Conservation (phyloP, 768 basidiomycete genomes). For the Podaxis sp. region DNA sequence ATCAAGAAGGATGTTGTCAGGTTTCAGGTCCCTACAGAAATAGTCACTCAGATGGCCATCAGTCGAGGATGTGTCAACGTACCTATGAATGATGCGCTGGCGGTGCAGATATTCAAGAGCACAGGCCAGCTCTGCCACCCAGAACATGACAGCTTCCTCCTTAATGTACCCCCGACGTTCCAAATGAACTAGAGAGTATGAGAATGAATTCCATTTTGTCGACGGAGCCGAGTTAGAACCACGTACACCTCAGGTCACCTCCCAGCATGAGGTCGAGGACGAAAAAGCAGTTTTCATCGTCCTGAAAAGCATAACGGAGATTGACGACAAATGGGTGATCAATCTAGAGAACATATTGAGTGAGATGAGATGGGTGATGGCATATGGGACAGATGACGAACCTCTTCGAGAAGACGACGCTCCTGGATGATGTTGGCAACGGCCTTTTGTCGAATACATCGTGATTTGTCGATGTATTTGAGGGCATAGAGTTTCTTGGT, state of each 20-base stretch:
- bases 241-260: constrained; percentile 88
- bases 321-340: constrained; percentile 91
- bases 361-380: constrained; percentile 4
- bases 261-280: constrained; percentile 96
- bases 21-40: constrained; percentile 80
- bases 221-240: constrained; percentile 6
- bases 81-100: constrained; percentile 95
- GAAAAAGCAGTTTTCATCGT: constrained; percentile 97
- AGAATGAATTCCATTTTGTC: constrained; percentile 5
- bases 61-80: constrained; percentile 24
- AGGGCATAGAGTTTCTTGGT: constrained; percentile 91
- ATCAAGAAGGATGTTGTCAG: constrained; percentile 95
- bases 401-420: constrained; percentile 89
- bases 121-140: constrained; percentile 83
- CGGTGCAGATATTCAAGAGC: constrained; percentile 88
- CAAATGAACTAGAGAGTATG: constrained; percentile 64
- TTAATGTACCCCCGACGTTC: constrained; percentile 65
- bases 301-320: constrained; percentile 94
- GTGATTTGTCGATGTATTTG: constrained; percentile 97
- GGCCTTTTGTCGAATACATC: constrained; percentile 87
- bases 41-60: constrained; percentile 1
- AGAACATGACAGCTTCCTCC: constrained; percentile 80
- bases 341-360: constrained; percentile 44
- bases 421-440: constrained; percentile 94
- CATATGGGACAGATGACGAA: constrained; percentile 26